Evolutionary conservation across 805 yeast genomes (phyloP).

Genomic region (Teunomyces cretensis): DNA sequence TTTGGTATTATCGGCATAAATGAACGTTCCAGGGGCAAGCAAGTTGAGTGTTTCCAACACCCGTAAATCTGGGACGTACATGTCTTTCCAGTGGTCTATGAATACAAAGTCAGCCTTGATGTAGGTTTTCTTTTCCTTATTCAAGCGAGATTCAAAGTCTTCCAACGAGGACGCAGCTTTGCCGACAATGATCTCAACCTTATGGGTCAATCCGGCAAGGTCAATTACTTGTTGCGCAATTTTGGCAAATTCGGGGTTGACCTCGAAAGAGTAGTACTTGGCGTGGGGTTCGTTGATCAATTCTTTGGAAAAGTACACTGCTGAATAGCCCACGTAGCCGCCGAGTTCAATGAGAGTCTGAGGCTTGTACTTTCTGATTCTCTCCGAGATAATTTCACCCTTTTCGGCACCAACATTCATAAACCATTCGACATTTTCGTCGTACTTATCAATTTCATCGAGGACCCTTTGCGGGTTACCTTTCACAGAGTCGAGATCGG

Average conservation of each 20-base stretch:
- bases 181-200: conserved; percentile 33
- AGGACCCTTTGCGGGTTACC: conserved; percentile 35
- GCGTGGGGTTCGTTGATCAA: conserved; percentile 21
- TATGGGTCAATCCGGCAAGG: conserved; percentile 32
- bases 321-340: conserved; percentile 37
- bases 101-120: conserved; percentile 35
- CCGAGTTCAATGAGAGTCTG: conserved; percentile 33
- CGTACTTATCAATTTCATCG: conserved; percentile 28
- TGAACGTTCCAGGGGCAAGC: conserved; percentile 37
- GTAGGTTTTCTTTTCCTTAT: conserved; percentile 11
- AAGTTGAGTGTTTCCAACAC: conserved; percentile 40
- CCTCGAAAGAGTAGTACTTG: conserved; percentile 35
- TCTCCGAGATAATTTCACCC: conserved; percentile 25
- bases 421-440: conserved; percentile 13
- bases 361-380: conserved; percentile 22
- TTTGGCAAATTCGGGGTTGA: conserved; percentile 27
- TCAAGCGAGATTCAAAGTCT: conserved; percentile 18
- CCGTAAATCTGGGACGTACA: conserved; percentile 42
- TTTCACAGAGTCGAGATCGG: conserved; percentile 21
- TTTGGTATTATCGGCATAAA: conserved; percentile 39
- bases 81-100: conserved; percentile 40
- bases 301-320: conserved; percentile 31
- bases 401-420: conserved; percentile 35
- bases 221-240: conserved; percentile 28
- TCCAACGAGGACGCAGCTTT: conserved; percentile 29